A percentile compares a stretch with the other conserved stretches of the same genome.
phyloP scores from a whole-genome alignment of 2,329 filamentous ascomycete genomes.

The Cladosporium sp. region DNA sequence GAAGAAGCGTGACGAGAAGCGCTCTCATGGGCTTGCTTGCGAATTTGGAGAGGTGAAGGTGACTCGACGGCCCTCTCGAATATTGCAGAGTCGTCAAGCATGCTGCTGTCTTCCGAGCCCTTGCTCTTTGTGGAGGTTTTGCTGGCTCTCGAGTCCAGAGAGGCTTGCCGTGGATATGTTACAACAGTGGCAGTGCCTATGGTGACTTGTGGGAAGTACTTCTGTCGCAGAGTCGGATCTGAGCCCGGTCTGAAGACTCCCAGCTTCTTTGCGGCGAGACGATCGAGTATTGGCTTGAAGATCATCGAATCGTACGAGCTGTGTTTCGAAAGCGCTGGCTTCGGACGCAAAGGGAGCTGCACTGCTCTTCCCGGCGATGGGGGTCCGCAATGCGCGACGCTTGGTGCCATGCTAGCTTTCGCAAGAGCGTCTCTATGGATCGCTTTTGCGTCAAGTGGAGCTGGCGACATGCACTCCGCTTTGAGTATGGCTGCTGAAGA shows the following conservation, averaged over 20 bases:
- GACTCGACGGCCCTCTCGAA: background rate
- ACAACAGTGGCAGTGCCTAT: background rate
- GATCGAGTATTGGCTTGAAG: constrained; percentile 4
- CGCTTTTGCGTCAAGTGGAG: no score
- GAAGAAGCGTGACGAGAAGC: background rate
- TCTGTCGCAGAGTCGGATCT: background rate
- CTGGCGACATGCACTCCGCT: no score
- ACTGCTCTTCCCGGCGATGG: background rate
- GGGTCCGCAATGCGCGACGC: background rate
- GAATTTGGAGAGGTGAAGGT: background rate
- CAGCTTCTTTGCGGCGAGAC: background rate
- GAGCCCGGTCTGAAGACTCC: constrained; percentile 1
- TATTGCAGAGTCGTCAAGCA: background rate
- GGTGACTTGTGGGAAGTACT: background rate
- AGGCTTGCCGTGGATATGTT: background rate
- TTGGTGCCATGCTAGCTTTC: background rate
- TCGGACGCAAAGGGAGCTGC: constrained; percentile 1
- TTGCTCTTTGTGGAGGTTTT: background rate
- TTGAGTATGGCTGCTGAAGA: no score
- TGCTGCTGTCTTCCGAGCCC: background rate
- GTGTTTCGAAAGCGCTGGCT: background rate
- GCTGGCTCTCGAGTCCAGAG: background rate
- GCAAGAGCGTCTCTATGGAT: no score
- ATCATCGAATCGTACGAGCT: background rate
- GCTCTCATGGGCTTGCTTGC: background rate